phyloP scores from a whole-genome alignment of 176 grass and related monocot species.

The Cocos nucifera region DNA sequence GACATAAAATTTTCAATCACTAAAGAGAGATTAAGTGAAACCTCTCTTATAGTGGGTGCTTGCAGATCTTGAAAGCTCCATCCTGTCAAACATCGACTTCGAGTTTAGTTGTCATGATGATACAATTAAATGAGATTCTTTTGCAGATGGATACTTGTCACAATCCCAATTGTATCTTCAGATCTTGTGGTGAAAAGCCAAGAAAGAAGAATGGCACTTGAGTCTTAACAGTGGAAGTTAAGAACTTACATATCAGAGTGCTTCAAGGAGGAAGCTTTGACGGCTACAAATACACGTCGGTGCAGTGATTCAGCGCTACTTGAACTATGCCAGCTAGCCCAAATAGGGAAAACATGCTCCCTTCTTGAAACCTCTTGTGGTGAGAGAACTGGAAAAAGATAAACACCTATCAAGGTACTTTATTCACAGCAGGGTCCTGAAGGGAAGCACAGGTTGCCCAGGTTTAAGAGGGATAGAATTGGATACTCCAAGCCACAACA shows the following conservation, averaged over 20 bases:
- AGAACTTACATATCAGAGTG: conserved; percentile 71
- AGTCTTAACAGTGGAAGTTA: background rate
- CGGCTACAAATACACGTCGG: conserved; percentile 54
- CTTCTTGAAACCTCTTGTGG: conserved; percentile 51
- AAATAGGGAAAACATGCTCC: conserved; percentile 79
- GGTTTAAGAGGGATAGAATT: background rate
- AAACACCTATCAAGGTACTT: conserved; percentile 2
- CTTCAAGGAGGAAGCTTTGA: conserved; percentile 59
- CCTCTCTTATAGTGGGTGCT: conserved; percentile 43
- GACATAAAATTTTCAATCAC: conserved; percentile 1
- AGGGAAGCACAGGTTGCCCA: too few relatives aligned
- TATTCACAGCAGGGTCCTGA: background rate
- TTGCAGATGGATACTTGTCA: too few relatives aligned
- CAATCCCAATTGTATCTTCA: too few relatives aligned
- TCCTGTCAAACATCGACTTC: conserved; percentile 28
- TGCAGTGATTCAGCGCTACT: conserved; percentile 44
- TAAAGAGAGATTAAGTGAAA: conserved; percentile 12
- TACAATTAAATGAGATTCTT: too few relatives aligned
- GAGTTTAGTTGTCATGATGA: too few relatives aligned
- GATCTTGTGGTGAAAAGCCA: background rate
- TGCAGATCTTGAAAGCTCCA: conserved; percentile 51
- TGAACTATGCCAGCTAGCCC: conserved; percentile 54
- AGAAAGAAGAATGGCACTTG: background rate
- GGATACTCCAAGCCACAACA: too few relatives aligned
- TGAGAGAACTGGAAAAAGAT: conserved; percentile 53